These are phyloP conservation scores for Phytophthora aleatoria DNA, from an alignment of 352 stramenopile species.

Conservation along the genomic window DNA sequence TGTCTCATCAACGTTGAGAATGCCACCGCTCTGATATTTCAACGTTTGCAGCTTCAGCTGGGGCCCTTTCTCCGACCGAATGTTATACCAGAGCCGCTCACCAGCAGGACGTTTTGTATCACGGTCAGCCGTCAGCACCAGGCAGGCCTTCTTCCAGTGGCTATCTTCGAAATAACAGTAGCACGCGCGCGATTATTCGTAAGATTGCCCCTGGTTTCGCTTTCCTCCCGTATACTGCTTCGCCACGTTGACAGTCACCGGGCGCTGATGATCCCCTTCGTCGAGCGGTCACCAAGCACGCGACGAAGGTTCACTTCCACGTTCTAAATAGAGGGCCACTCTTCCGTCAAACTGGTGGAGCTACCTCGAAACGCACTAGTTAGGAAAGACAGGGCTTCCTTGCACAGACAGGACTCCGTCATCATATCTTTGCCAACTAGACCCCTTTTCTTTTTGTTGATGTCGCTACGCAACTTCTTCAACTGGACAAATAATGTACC, in stretches of 20 bases:
- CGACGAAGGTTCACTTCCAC: background rate
- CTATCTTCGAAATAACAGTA: constrained; percentile 8
- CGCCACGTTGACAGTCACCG: background rate
- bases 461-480: background rate
- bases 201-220: background rate
- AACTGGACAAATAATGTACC: constrained; percentile 8
- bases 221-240: background rate
- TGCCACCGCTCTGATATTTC: too few species aligned
- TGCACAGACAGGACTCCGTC: background rate
- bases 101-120: background rate
- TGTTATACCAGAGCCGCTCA: background rate
- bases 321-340: constrained; percentile 1
- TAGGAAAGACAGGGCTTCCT: background rate
- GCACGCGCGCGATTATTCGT: background rate
- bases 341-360: constrained; percentile 5
- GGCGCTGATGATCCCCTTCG: background rate
- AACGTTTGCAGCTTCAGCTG: too few species aligned
- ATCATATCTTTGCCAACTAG: constrained; percentile 8
- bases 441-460: background rate
- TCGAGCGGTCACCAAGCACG: background rate
- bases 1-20: too few species aligned
- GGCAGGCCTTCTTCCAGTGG: constrained; percentile 4
- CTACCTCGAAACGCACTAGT: constrained; percentile 11
- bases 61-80: background rate
- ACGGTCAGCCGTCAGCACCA: background rate